These are phyloP conservation scores for Knoxdaviesia capensis DNA, from an alignment of 2,329 filamentous ascomycete species.

Conservation along the genomic window DNA sequence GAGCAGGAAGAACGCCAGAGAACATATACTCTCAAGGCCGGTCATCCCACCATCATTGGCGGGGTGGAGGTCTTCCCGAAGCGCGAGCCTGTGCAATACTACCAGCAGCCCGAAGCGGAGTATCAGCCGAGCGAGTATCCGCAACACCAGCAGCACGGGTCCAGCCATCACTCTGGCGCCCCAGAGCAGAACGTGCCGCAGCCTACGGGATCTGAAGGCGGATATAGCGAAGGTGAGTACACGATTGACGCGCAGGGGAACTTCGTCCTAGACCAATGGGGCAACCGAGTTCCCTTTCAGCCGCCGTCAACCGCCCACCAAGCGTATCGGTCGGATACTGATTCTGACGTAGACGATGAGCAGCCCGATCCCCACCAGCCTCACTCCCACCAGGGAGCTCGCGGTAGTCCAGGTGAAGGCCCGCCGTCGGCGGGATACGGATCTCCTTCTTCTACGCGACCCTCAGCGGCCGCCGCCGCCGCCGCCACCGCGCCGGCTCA, in stretches of 20 bases:
- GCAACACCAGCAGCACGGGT: neutral
- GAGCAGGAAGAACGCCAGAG: slow-evolving; percentile 87
- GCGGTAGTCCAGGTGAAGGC: too few relatives aligned
- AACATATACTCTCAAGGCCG: slow-evolving; percentile 66
- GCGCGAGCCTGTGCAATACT: slow-evolving; percentile 16
- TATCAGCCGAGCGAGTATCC: slow-evolving; percentile 10
- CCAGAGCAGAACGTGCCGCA: too few relatives aligned
- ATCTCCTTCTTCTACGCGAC: too few relatives aligned
- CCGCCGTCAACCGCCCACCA: slow-evolving; percentile 18
- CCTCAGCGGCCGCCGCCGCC: slow-evolving; percentile 9
- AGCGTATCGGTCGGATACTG: slow-evolving; percentile 21
- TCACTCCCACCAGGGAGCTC: too few relatives aligned
- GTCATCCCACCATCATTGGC: slow-evolving; percentile 72
- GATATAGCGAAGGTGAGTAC: slow-evolving; percentile 54
- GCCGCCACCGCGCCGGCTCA: neutral
- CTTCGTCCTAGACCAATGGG: slow-evolving; percentile 39
- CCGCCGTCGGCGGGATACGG: too few relatives aligned
- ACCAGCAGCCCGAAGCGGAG: slow-evolving; percentile 4
- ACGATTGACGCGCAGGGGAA: slow-evolving; percentile 39
- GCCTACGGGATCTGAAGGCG: slow-evolving; percentile 29
- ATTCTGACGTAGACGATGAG: slow-evolving; percentile 22
- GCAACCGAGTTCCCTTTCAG: slow-evolving; percentile 33
- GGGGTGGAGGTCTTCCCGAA: slow-evolving; percentile 93
- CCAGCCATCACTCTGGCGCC: neutral
- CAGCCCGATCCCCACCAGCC: too few relatives aligned